phyloP scores from a whole-genome alignment of 176 grass and related monocot genomes.

The Tuctoria greenei region DNA sequence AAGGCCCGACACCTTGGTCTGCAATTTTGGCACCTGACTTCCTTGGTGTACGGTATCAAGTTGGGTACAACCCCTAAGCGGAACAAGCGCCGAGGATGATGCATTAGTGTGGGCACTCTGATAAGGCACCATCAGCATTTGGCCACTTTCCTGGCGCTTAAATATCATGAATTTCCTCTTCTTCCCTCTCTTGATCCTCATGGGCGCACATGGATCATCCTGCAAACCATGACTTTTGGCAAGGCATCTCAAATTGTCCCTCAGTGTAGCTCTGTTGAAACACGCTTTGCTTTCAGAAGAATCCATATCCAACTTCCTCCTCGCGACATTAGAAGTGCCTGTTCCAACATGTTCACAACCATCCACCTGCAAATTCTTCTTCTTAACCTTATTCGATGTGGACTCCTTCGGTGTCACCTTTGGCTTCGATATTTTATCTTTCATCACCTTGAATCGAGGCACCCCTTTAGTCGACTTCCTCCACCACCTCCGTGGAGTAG shows the following conservation, averaged over 20 bases:
- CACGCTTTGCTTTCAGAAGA: not conserved
- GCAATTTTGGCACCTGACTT: constrained; percentile 18
- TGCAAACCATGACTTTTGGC: not conserved
- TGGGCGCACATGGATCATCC: not conserved
- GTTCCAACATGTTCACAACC: not conserved
- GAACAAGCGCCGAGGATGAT: constrained; percentile 32
- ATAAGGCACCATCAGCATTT: constrained; percentile 21
- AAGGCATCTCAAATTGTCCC: constrained; percentile 31
- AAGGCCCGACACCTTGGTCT: constrained; percentile 22
- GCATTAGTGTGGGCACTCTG: not conserved
- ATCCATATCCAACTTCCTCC: constrained; percentile 40
- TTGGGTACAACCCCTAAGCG: not conserved
- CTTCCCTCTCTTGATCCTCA: constrained; percentile 19
- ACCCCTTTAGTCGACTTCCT: constrained; percentile 50
- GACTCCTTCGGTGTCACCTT: not conserved
- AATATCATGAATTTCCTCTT: constrained; percentile 14
- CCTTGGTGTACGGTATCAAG: not conserved
- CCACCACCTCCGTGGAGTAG: not conserved
- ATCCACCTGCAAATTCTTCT: not conserved
- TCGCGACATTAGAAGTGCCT: not conserved
- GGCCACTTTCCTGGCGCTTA: constrained; percentile 1
- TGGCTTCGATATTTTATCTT: constrained; percentile 24
- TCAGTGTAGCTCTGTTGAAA: constrained; percentile 30
- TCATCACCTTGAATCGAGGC: constrained; percentile 29
- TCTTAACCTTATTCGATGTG: not conserved